Conservation (phyloP, 306 rosid genomes). For the Castanea sativa region DNA sequence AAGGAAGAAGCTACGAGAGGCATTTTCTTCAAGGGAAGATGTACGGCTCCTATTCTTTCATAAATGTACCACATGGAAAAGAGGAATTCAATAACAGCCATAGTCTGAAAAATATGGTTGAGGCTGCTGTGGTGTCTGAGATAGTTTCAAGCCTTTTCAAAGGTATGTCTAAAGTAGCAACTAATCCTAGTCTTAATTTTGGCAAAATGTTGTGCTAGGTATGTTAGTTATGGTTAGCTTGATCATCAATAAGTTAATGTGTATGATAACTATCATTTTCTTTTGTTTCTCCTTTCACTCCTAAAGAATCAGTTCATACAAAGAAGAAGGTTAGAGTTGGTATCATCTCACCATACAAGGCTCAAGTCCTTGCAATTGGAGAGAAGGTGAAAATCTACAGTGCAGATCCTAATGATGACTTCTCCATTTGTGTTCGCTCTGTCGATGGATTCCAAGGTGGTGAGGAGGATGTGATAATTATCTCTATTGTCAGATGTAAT, state of each 20-base stretch:
- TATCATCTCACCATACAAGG: slow-evolving; percentile 45
- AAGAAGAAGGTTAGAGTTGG: slow-evolving; percentile 30
- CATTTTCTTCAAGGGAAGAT: slow-evolving; percentile 30
- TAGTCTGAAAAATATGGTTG: slow-evolving; percentile 37
- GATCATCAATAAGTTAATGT: background rate
- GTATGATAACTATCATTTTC: background rate
- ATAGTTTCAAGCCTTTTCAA: slow-evolving; percentile 33
- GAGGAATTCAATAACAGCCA: slow-evolving; percentile 25
- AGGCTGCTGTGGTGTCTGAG: slow-evolving; percentile 38
- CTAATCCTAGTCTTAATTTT: background rate
- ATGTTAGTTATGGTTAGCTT: background rate
- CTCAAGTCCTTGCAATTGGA: slow-evolving; percentile 33
- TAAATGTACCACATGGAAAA: slow-evolving; percentile 37
- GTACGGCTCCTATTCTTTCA: slow-evolving; percentile 39
- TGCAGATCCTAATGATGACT: background rate
- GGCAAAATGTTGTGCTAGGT: background rate
- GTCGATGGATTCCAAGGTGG: too few relatives aligned
- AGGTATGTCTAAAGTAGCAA: slow-evolving; percentile 9
- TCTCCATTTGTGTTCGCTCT: too few relatives aligned
- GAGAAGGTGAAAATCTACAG: slow-evolving; percentile 10
- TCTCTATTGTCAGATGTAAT: too few relatives aligned
- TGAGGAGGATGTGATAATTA: too few relatives aligned
- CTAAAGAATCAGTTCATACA: slow-evolving; percentile 6
- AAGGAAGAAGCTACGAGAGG: slow-evolving; percentile 22
- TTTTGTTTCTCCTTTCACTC: background rate